Evolutionary conservation across 1,284 basidiomycete species (phyloP), one percentile per base, ranked within the genome.

Genomic region (Pseudozyma hubeiensis): DNA sequence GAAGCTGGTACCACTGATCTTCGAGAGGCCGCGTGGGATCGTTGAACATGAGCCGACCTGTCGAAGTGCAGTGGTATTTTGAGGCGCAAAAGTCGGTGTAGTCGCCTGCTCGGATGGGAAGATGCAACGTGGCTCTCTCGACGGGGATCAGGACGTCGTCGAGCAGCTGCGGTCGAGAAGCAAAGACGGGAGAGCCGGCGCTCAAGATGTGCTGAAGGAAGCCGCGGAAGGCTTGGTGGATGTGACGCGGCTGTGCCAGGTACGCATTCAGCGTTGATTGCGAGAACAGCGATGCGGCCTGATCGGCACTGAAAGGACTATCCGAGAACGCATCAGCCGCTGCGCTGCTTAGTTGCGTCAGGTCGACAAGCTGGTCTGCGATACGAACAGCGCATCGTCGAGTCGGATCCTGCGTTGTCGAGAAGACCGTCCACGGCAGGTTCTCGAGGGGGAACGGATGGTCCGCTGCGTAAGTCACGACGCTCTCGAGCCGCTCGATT

Each of bases 61-160:
- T 62, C 13, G 65, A 56, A 24, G 56, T 58, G 4, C 58, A 74
- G 57, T 77, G 74, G 1, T 70, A 73, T 7, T 54, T 33, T 10
- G 62, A 70, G 13, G 71, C 56, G 40, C 64, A 76, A 35, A 66
- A 77, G 51, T 77, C 74, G 17, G 75, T 53, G 43, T 75, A 77
- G 58, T 77, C 74, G n/a, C 59, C 63, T 16, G 66, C 46, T 4
- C 14, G 34, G 35, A 77, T 50, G 1, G 74, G 66, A 7, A 76
- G 44, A 41, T 64, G 58, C 14, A 60, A 40, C 43, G 31, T 44
- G 7, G 75, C 54, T 29, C 44, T 7, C 47, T 35, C 17, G 47
- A 60, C 17, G 7, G 50, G 29, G n/a, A 63, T 31, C 10, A 73
- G 33, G 13, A 60, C 19, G 8, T 11, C 24, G 9, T n/a, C 7